phyloP scores from a whole-genome alignment of 345 rosid species.

The Aquilaria malaccensis region DNA sequence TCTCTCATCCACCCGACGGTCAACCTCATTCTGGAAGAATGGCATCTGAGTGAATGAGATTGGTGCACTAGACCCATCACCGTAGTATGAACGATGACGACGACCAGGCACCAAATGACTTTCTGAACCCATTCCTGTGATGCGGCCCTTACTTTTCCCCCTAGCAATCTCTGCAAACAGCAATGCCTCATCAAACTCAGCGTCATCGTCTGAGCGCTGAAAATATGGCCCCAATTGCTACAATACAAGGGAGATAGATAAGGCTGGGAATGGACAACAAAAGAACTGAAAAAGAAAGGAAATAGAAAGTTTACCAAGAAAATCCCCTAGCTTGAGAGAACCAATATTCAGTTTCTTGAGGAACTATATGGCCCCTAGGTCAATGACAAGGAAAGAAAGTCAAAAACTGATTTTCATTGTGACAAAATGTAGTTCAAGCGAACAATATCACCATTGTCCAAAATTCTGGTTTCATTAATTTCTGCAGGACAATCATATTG shows the following conservation, averaged over 20 bases:
- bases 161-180: too few relatives aligned
- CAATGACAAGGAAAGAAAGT: constrained; percentile 6
- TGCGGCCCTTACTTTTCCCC: too few relatives aligned
- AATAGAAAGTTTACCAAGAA: constrained; percentile 48
- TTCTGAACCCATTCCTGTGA: too few relatives aligned
- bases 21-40: too few relatives aligned
- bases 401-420: constrained; percentile 6
- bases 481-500: not conserved
- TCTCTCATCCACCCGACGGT: too few relatives aligned
- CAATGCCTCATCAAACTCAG: too few relatives aligned
- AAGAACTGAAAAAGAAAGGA: not conserved
- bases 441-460: not conserved
- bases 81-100: too few relatives aligned
- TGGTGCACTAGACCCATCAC: too few relatives aligned
- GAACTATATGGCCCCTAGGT: constrained; percentile 63
- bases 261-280: constrained; percentile 7
- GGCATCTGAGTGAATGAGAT: too few relatives aligned
- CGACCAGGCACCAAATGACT: too few relatives aligned
- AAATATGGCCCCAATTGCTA: constrained; percentile 97
- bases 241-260: constrained; percentile 14
- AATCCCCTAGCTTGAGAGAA: constrained; percentile 60
- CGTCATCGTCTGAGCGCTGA: too few relatives aligned
- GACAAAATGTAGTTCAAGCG: constrained; percentile 1
- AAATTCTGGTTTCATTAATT: not conserved
- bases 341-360: constrained; percentile 67